These are phyloP conservation scores for Phytophthora macrochlamydospora DNA, from an alignment of 352 stramenopile genomes.

Conservation along the genomic window DNA sequence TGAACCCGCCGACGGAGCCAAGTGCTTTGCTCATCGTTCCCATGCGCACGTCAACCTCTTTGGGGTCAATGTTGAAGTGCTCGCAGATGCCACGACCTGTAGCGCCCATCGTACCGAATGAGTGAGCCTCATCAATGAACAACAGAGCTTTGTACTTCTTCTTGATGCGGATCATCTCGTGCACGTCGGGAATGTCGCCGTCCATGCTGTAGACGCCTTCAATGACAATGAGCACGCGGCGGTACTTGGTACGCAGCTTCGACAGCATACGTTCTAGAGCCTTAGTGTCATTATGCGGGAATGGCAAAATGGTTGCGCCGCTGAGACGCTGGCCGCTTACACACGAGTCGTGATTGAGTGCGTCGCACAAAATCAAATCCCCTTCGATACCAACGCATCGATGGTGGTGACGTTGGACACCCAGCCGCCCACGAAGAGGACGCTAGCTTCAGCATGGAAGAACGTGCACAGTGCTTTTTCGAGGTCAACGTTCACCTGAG, in stretches of 20 bases:
- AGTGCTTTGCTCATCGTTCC: conserved; percentile 78
- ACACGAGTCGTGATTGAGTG: conserved; percentile 83
- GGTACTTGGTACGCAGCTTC: conserved; percentile 73
- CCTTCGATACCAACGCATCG: conserved; percentile 69
- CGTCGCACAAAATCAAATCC: conserved; percentile 82
- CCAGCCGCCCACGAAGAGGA: conserved; percentile 78
- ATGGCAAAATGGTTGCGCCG: conserved; percentile 78
- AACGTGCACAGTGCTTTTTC: conserved; percentile 68
- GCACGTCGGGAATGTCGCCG: conserved; percentile 64
- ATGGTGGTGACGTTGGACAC: conserved; percentile 84
- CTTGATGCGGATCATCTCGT: conserved; percentile 63
- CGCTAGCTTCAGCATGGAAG: conserved; percentile 59
- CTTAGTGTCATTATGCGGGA: conserved; percentile 79
- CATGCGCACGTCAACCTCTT: conserved; percentile 69
- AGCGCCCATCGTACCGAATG: conserved; percentile 66
- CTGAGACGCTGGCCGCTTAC: conserved; percentile 77
- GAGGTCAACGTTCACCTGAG: conserved; percentile 70
- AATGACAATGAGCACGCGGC: conserved; percentile 72
- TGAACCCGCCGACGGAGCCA: conserved; percentile 71
- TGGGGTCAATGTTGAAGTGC: conserved; percentile 47
- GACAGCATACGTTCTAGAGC: conserved; percentile 76
- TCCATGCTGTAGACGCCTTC: conserved; percentile 79
- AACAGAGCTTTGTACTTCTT: conserved; percentile 71
- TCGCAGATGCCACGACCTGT: conserved; percentile 63
- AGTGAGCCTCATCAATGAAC: conserved; percentile 71